Evolutionary conservation across 495 filamentous ascomycete genomes (phyloP).

Genomic region (Aspergillus panamensis): DNA sequence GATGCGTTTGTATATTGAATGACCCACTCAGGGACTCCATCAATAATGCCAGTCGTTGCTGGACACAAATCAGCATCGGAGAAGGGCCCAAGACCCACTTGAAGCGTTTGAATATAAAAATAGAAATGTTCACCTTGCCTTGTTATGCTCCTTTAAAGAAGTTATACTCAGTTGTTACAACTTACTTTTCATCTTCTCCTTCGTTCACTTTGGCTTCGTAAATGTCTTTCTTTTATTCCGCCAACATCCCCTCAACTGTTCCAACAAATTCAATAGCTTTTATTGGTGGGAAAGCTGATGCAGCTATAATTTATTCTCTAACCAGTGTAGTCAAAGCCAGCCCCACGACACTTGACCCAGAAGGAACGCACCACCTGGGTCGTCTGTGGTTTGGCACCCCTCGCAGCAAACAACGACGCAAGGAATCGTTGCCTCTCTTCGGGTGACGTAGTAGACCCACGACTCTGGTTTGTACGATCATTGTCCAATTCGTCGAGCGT

Average conservation of each 20-base stretch:
- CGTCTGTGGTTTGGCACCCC: conserved; percentile 54
- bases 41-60: no score
- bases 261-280: background rate
- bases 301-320: conserved; percentile 15
- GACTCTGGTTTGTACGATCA: conserved; percentile 43
- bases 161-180: background rate
- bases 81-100: no score
- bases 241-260: background rate
- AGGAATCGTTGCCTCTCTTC: conserved; percentile 38
- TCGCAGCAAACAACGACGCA: conserved; percentile 46
- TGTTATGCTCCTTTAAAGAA: background rate
- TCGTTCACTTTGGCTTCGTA: background rate
- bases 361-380: conserved; percentile 61
- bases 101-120: background rate
- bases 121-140: conserved; percentile 6
- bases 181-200: no score
- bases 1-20: conserved; percentile 9
- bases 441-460: conserved; percentile 22
- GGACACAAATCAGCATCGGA: no score
- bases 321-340: conserved; percentile 59
- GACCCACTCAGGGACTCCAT: conserved; percentile 7
- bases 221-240: background rate
- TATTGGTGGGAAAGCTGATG: background rate
- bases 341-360: conserved; percentile 67
- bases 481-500: conserved; percentile 57